Conservation (phyloP, 2,329 filamentous ascomycete species). For the Nemania sp. region DNA sequence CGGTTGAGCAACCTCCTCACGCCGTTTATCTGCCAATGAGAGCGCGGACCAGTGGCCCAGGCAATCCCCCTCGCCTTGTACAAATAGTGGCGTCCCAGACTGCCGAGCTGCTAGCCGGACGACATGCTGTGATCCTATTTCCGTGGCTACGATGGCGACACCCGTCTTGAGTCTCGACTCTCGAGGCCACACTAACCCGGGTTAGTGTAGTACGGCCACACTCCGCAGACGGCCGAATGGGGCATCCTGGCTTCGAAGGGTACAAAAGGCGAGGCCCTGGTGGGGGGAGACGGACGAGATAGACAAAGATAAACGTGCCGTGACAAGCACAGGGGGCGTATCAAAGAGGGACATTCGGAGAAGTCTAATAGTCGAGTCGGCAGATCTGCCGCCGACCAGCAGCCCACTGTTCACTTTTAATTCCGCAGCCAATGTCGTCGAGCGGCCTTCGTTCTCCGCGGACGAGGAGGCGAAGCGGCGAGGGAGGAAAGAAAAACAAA, state of each 20-base stretch:
- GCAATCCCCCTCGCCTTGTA: not conserved
- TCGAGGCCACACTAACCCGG: no score
- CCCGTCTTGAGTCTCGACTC: no score
- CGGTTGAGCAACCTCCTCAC: not conserved
- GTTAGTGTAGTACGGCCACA: no score
- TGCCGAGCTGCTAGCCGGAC: constrained; percentile 1
- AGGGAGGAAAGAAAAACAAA: not conserved
- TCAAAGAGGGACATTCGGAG: not conserved
- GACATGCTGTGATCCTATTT: no score
- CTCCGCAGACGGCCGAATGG: no score
- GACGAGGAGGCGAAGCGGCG: not conserved
- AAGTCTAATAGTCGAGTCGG: constrained; percentile 18
- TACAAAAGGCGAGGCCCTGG: not conserved
- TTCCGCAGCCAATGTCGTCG: constrained; percentile 11
- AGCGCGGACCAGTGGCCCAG: not conserved
- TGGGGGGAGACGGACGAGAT: not conserved
- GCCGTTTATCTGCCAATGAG: not conserved
- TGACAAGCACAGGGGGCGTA: not conserved
- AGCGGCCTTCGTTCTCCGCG: not conserved
- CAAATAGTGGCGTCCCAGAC: not conserved
- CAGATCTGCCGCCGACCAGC: constrained; percentile 29
- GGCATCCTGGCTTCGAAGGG: no score
- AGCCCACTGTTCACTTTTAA: constrained; percentile 7
- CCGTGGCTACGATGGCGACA: no score
- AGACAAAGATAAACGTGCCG: not conserved